Evolutionary conservation across 1,284 basidiomycete species (phyloP).

Genomic region (Inonotus hispidus): DNA sequence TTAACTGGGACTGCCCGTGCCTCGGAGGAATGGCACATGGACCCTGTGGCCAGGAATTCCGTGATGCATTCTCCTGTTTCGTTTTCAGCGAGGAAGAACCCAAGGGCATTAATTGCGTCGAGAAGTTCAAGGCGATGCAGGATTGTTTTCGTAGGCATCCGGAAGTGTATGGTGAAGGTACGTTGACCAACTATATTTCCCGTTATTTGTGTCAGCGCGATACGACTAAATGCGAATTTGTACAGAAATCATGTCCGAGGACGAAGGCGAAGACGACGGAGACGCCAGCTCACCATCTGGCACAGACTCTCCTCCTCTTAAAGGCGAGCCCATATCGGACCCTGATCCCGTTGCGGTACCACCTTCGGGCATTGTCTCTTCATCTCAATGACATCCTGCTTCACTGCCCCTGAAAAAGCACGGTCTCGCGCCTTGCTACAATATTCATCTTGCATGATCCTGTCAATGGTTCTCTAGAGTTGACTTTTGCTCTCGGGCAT

Average conservation of each 20-base stretch:
- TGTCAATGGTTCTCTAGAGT: not conserved
- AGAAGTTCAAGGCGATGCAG: conserved; percentile 98
- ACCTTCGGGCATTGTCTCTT: not conserved
- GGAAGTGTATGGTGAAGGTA: conserved; percentile 91
- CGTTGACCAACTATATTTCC: conserved; percentile 24
- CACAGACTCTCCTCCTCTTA: not conserved
- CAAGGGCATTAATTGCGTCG: conserved; percentile 97
- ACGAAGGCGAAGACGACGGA: conserved; percentile 39
- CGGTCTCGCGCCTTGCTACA: not conserved
- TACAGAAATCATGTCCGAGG: conserved; percentile 56
- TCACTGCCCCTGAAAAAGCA: not conserved
- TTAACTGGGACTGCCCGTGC: conserved; percentile 98
- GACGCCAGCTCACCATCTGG: not conserved
- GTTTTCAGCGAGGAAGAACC: conserved; percentile 93
- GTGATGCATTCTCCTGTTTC: conserved; percentile 96
- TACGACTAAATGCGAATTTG: conserved; percentile 11
- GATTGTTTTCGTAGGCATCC: conserved; percentile 96
- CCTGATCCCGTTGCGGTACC: not conserved
- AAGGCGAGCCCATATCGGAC: not conserved
- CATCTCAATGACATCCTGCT: not conserved
- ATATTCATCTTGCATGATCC: not conserved
- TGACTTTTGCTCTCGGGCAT: not conserved
- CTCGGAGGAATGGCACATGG: conserved; percentile 98
- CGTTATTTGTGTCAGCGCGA: not conserved
- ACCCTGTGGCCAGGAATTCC: conserved; percentile 92